A percentile compares a stretch with the other conserved stretches of the same genome.
phyloP scores from a whole-genome alignment of 306 rosid genomes.

The Rubus parviflorus region DNA sequence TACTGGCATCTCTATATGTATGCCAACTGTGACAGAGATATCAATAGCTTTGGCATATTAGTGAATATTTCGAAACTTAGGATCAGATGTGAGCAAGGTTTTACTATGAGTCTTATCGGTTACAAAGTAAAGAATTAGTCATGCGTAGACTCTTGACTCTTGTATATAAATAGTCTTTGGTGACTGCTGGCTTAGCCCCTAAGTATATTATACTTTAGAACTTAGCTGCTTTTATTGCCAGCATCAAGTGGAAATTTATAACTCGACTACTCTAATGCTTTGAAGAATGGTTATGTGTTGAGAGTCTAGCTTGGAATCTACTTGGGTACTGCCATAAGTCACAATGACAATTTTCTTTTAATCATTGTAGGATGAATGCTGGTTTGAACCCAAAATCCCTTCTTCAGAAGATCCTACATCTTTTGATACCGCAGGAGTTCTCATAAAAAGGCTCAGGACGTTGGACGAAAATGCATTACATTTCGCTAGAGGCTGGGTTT shows the following conservation, averaged over 20 bases:
- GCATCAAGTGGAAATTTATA: neutral
- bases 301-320: neutral
- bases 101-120: neutral
- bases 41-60: neutral
- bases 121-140: neutral
- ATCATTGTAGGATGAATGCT: slow-evolving; percentile 23
- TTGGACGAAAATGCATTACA: slow-evolving; percentile 20
- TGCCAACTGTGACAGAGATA: neutral
- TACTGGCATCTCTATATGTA: neutral
- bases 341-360: neutral
- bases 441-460: slow-evolving; percentile 19
- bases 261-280: neutral
- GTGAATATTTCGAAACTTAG: neutral
- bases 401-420: slow-evolving; percentile 19
- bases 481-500: slow-evolving; percentile 23
- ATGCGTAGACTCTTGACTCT: neutral
- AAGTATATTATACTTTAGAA: neutral
- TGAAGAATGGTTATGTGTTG: neutral
- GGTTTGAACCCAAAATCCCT: slow-evolving; percentile 26
- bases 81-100: neutral
- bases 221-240: neutral
- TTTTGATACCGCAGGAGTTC: slow-evolving; percentile 11
- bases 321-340: neutral
- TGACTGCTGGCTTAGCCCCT: neutral
- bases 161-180: neutral